Conservation (phyloP, 192 early-diverging fungal genomes). For the Podila horticola region DNA sequence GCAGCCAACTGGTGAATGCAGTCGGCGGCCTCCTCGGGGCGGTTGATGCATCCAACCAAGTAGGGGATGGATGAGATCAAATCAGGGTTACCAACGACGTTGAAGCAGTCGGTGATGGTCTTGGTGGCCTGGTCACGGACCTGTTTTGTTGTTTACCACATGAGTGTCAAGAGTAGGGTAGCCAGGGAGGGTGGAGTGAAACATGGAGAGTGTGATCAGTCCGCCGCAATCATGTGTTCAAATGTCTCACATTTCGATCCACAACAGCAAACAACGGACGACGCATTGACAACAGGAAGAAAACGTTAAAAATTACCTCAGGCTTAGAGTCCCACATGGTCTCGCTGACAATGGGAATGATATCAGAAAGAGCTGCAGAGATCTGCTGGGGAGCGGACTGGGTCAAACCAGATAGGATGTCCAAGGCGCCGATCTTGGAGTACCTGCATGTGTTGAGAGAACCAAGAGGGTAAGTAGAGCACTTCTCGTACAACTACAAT, state of each 20-base stretch:
- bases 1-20: conserved; percentile 81
- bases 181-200: neutral
- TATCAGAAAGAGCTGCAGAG: conserved; percentile 62
- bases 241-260: neutral
- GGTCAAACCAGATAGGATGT: conserved; percentile 56
- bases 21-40: conserved; percentile 82
- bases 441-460: conserved; percentile 58
- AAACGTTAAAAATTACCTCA: conserved; percentile 62
- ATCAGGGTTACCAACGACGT: conserved; percentile 81
- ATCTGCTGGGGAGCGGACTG: conserved; percentile 58
- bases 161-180: too few species aligned
- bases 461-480: too few species aligned
- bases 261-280: too few species aligned
- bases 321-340: conserved; percentile 87
- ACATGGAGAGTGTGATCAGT: neutral
- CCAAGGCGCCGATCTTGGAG: conserved; percentile 67
- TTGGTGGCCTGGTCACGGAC: conserved; percentile 62
- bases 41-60: conserved; percentile 77
- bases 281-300: neutral
- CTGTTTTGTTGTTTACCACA: neutral
- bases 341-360: conserved; percentile 78
- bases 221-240: neutral
- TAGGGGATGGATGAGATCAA: conserved; percentile 80
- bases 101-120: conserved; percentile 76
- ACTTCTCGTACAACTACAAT: too few species aligned